Evolutionary conservation across 2,329 filamentous ascomycete species (phyloP).

Genomic region (Colletotrichum australisinense): DNA sequence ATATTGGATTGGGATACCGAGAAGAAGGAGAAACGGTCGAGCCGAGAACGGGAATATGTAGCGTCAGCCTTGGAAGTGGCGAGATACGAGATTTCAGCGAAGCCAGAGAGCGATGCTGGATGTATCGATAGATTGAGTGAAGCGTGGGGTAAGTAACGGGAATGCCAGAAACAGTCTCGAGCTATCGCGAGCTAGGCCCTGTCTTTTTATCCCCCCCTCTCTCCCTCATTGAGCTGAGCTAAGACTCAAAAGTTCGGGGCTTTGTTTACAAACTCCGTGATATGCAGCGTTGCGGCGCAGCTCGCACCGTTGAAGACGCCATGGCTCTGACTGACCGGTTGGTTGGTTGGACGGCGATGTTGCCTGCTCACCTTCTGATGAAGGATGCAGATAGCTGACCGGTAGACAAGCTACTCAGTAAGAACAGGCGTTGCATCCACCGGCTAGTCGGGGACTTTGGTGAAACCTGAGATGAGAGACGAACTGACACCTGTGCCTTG

Average conservation of each 20-base stretch:
- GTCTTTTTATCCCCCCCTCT: slow-evolving; percentile 16
- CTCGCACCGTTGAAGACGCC: neutral
- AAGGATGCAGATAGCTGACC: neutral
- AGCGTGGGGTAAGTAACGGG: neutral
- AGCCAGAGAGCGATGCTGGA: neutral
- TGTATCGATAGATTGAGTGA: neutral
- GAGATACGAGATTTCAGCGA: neutral
- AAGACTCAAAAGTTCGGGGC: neutral
- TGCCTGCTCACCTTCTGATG: neutral
- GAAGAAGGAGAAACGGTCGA: neutral
- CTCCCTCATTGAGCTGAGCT: neutral
- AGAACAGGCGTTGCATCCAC: neutral
- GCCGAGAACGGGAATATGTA: neutral
- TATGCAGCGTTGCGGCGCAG: neutral
- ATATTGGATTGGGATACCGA: neutral
- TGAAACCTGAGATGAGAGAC: slow-evolving; percentile 5
- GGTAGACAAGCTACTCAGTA: neutral
- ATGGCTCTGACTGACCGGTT: neutral
- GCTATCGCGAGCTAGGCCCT: neutral
- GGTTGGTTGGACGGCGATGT: neutral
- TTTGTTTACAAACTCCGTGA: neutral
- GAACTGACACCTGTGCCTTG: slow-evolving; percentile 14
- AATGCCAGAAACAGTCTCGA: neutral
- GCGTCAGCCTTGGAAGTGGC: neutral
- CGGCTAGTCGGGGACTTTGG: neutral